Conservation (phyloP, 2,329 filamentous ascomycete species). For the Botrytis squamosa region DNA sequence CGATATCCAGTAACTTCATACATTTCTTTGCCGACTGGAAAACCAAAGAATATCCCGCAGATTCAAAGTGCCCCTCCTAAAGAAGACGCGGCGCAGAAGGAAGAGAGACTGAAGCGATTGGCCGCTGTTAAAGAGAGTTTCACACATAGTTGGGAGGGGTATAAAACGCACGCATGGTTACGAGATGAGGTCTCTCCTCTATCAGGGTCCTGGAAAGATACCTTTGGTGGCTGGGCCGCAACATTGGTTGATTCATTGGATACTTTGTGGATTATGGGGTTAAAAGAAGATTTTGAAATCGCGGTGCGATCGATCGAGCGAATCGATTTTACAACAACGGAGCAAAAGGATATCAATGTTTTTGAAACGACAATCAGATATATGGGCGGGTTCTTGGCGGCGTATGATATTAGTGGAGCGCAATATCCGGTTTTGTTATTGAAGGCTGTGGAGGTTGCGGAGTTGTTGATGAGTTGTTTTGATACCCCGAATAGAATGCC, state of each 20-base stretch:
- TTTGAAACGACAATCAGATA: conserved; percentile 95
- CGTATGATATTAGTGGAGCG: conserved; percentile 80
- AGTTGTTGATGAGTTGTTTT: conserved; percentile 69
- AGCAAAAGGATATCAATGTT: conserved; percentile 44
- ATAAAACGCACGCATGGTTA: conserved; percentile 75
- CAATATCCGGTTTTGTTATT: conserved; percentile 64
- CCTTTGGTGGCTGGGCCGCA: conserved; percentile 90
- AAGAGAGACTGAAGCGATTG: conserved; percentile 30
- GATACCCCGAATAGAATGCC: conserved; percentile 95
- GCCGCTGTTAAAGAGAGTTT: conserved; percentile 37
- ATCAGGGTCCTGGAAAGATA: conserved; percentile 65
- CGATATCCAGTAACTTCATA: conserved; percentile 34
- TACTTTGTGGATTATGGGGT: conserved; percentile 82
- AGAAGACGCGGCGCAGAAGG: conserved; percentile 30
- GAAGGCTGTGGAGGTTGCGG: conserved; percentile 69
- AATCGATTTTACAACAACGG: conserved; percentile 78
- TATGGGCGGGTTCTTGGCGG: conserved; percentile 79
- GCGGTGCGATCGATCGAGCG: conserved; percentile 65
- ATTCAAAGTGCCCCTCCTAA: conserved; percentile 32
- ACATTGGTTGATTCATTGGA: conserved; percentile 82
- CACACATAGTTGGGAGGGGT: conserved; percentile 68
- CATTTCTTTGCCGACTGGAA: conserved; percentile 35
- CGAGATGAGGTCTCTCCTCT: conserved; percentile 84
- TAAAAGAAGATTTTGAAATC: conserved; percentile 76
- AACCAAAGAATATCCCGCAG: conserved; percentile 31